Evolutionary conservation across 1,139 yeast genomes (phyloP), one percentile per base, ranked within the genome.

Genomic region (Pichia sp.): DNA sequence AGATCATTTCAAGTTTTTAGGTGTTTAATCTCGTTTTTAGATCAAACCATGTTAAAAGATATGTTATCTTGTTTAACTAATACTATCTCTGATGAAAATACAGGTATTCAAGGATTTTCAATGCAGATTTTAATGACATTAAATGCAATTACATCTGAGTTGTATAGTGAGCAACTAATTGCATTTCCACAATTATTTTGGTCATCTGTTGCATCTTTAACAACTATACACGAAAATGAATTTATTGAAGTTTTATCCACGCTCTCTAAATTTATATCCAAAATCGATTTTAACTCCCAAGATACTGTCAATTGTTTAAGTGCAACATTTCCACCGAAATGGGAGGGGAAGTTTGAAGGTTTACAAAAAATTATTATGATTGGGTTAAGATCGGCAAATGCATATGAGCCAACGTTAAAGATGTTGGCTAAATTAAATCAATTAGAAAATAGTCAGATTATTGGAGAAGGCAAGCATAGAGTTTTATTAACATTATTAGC

Each of bases 111-210:
- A 64, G 97, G 97, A 0, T 94, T 94, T 65, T 84, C 97, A 0
- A 86, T 94, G 94, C 98, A 94, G 65, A 92, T 92, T 46, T 68
- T 94, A 51, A 90, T 90, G 97, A 92, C 98, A 0, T 65, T 92
- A 55, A 87, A 90, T 65, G 96, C 97, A 0, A 80, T 89, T 20
- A 84, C 94, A 1, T 94, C 95, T 0, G 95, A 87, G 56, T 68
- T 89, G 40, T 85, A 81, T 52, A 74, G 92, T 4, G 87, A 78
- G 37, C 84, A 86, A 52, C 67, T 92, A 51, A 82, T 86, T 49
- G 87, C 86, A 53, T 87, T 83, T 61, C 98, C 98, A 0, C 97
- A 90, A 60, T 66, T 92, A 35, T 94, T 92, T 61, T 94, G 99
- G 99, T 85, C 92, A 1, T 80, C 94, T 30, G 95, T 90, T 28